These are phyloP conservation scores for Kluyveromyces wickerhamii DNA, from an alignment of 805 yeast species.

Conservation along the genomic window DNA sequence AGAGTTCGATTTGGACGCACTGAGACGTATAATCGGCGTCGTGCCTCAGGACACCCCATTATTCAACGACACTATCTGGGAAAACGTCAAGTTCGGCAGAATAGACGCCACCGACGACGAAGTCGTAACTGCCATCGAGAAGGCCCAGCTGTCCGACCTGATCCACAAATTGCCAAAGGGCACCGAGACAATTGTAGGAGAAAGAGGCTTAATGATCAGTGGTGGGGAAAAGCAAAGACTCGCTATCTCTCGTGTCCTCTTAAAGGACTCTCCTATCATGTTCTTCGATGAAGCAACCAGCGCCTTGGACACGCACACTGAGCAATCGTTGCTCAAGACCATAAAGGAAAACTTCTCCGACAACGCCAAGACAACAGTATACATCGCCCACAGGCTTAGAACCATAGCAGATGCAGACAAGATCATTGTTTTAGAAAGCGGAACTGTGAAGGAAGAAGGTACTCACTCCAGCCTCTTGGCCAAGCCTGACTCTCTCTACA, in stretches of 20 bases:
- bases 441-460: conserved; percentile 83
- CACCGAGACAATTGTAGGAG: conserved; percentile 82
- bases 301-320: conserved; percentile 95
- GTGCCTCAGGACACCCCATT: conserved; percentile 98
- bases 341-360: conserved; percentile 58
- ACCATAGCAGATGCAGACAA: conserved; percentile 93
- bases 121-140: conserved; percentile 51
- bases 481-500: conserved; percentile 54
- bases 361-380: conserved; percentile 62
- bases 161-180: conserved; percentile 77
- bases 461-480: conserved; percentile 58
- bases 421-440: conserved; percentile 77
- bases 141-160: conserved; percentile 61
- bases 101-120: conserved; percentile 66
- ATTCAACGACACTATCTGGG: conserved; percentile 82
- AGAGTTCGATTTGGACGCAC: conserved; percentile 63
- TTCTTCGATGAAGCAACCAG: conserved; percentile 97
- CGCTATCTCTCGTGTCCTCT: conserved; percentile 84
- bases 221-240: conserved; percentile 98
- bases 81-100: conserved; percentile 82
- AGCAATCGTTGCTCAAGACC: conserved; percentile 71
- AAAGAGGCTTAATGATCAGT: conserved; percentile 96
- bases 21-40: conserved; percentile 73
- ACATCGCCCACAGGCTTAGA: conserved; percentile 89
- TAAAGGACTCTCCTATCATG: conserved; percentile 81